Conservation (phyloP, 2,329 filamentous ascomycete species). For the Colletotrichum cereale region DNA sequence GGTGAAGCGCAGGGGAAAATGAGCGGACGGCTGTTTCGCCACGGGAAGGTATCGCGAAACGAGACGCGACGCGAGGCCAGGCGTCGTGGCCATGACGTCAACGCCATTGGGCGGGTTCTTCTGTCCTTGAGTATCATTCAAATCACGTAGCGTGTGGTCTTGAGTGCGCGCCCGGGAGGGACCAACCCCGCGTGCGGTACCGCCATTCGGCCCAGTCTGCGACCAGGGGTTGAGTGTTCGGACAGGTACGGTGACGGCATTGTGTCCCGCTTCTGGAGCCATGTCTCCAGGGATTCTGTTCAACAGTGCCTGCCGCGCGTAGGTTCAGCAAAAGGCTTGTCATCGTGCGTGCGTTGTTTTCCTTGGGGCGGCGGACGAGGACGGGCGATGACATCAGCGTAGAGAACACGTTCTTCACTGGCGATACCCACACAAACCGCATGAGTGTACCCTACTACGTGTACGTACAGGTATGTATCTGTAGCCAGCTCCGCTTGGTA, state of each 20-base stretch:
- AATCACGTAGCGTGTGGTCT: no score
- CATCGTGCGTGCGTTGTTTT: neutral
- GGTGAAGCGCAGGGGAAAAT: neutral
- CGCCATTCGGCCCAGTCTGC: neutral
- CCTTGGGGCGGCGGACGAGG: neutral
- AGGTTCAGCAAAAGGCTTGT: neutral
- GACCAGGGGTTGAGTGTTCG: neutral
- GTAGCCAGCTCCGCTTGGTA: no score
- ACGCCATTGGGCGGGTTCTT: neutral
- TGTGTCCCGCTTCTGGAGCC: constrained; percentile 14
- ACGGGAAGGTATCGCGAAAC: neutral
- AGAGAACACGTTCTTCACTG: neutral
- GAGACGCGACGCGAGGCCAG: constrained; percentile 1
- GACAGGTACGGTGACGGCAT: constrained; percentile 28
- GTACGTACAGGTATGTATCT: no score
- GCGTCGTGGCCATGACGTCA: constrained; percentile 21
- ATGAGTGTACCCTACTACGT: neutral
- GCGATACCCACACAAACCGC: neutral
- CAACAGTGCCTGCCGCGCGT: neutral
- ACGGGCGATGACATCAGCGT: constrained; percentile 27
- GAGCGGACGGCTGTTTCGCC: neutral
- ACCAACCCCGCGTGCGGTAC: constrained; percentile 2
- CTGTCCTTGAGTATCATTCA: neutral
- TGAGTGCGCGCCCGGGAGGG: neutral
- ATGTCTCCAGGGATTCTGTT: constrained; percentile 20